phyloP scores from a whole-genome alignment of 2,329 filamentous ascomycete genomes.

The Fusarium scirpi region DNA sequence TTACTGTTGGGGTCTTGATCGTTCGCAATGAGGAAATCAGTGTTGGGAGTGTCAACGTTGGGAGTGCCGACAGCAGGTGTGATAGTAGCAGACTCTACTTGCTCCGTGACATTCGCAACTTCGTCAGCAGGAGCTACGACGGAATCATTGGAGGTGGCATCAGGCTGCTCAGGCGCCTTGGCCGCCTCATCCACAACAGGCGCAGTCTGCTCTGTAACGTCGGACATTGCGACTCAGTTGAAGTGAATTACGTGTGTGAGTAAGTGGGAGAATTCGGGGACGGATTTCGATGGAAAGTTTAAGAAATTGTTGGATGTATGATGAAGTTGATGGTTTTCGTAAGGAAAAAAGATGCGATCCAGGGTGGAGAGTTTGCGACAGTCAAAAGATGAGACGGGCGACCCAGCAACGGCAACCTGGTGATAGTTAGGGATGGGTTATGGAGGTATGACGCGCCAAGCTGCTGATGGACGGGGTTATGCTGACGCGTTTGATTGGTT shows the following conservation, averaged over 20 bases:
- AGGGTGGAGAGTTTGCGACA: conserved; percentile 43
- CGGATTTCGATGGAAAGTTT: background rate
- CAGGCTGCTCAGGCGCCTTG: conserved; percentile 25
- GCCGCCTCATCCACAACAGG: conserved; percentile 35
- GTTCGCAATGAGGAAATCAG: conserved; percentile 45
- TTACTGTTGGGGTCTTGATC: conserved; percentile 62
- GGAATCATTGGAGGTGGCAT: conserved; percentile 6
- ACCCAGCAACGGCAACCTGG: conserved; percentile 36
- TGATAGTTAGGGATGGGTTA: conserved; percentile 6
- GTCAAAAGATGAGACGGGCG: conserved; percentile 22
- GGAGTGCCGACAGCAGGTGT: conserved; percentile 31
- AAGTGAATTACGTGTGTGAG: background rate
- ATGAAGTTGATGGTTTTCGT: conserved; percentile 16
- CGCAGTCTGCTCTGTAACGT: conserved; percentile 47
- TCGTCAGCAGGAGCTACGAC: conserved; percentile 18
- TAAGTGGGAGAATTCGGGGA: background rate
- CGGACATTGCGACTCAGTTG: conserved; percentile 45
- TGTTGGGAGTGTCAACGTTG: conserved; percentile 37
- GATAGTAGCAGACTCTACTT: conserved; percentile 36
- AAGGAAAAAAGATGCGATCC: conserved; percentile 17
- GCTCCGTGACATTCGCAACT: conserved; percentile 26
- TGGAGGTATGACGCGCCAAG: conserved; percentile 38
- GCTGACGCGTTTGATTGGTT: conserved; percentile 35
- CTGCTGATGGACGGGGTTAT: conserved; percentile 3
- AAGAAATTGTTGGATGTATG: background rate